Percentiles rank a stretch among this genome's conserved stretches.
Evolutionary conservation across 1,139 yeast species (phyloP).

Genomic region (Kurtzmaniella quercitrusa): DNA sequence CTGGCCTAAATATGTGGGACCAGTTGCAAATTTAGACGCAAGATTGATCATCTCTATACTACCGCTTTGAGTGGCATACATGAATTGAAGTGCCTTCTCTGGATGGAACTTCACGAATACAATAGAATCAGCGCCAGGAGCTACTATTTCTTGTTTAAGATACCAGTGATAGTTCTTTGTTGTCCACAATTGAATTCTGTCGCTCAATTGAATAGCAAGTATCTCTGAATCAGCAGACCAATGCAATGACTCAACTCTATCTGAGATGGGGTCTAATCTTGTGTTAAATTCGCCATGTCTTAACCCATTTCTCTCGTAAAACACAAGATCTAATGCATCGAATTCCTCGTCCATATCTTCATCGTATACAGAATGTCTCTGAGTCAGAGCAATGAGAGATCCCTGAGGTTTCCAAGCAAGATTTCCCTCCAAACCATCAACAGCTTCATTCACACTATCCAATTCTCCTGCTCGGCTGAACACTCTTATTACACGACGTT

Average conservation of each 20-base stretch:
- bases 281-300: slow-evolving; percentile 84
- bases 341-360: slow-evolving; percentile 42
- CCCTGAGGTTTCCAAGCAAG: slow-evolving; percentile 93
- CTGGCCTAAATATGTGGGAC: slow-evolving; percentile 62
- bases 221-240: slow-evolving; percentile 88
- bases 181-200: slow-evolving; percentile 81
- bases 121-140: slow-evolving; percentile 30
- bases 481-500: slow-evolving; percentile 79
- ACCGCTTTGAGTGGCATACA: slow-evolving; percentile 50
- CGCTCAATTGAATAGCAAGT: slow-evolving; percentile 59
- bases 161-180: slow-evolving; percentile 95
- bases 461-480: slow-evolving; percentile 75
- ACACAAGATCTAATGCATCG: slow-evolving; percentile 49
- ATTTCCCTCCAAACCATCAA: slow-evolving; percentile 69
- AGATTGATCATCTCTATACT: slow-evolving; percentile 65
- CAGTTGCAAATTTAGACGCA: slow-evolving; percentile 59
- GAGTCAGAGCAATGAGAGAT: slow-evolving; percentile 77
- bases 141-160: slow-evolving; percentile 69
- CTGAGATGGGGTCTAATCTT: slow-evolving; percentile 48
- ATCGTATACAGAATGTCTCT: slow-evolving; percentile 41
- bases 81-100: slow-evolving; percentile 73
- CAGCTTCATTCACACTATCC: slow-evolving; percentile 87
- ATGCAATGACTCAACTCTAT: slow-evolving; percentile 46
- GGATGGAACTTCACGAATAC: slow-evolving; percentile 76
- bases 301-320: slow-evolving; percentile 90